Base-by-base conservation (phyloP, 148 eudicot species). In the Vaccinium myrtillus region DNA sequence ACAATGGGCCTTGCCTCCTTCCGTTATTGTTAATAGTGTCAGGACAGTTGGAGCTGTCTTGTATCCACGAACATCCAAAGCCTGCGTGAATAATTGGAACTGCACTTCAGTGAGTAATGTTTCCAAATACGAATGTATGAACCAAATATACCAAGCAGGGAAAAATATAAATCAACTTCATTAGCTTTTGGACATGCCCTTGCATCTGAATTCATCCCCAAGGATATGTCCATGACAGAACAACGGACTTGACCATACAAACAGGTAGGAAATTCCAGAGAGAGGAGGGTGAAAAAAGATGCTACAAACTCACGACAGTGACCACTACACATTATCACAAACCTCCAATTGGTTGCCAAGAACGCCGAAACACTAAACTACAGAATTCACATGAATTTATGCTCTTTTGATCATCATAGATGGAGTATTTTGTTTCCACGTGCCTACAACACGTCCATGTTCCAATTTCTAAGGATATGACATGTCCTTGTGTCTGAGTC, bases 1-100 rank as follows among this genome's bases (percentile, higher is more conserved):
- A 76, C 82, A 88, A 85, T 49, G 86, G 90, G 76, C 87, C 86
- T 70, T 82, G 89, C 67, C 86, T 91, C 86, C 87, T 92, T 85
- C 87, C 90, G 32, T 73, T 89, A 79, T 65, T 85, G 78, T 84
- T 49, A 65, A 86, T 54, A 53, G 51, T 86, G 78, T 87, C 84
- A 59, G 73, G 81, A 83, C 73, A 51, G 19, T 63, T 77, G 32
- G 86, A 90, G 73, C 74, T 86, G 79, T 92, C 88, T 87, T 92
- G 89, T 84, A 94, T 80, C 94, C 94, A 95, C 78, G 93, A 90
- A 84, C 85, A 83, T 87, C 89, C 89, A 81, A 85, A 83, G 3
- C 94, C 98, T 93, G 93, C 86, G 88, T 27, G 8, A 76, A 81
- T 61, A 78, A 15, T 8, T 75, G 50, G 58, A 79, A 12, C 8